Evolutionary conservation across 345 rosid species (phyloP), one percentile per base, ranked within the genome.

Genomic region (Eucalyptus pumila): DNA sequence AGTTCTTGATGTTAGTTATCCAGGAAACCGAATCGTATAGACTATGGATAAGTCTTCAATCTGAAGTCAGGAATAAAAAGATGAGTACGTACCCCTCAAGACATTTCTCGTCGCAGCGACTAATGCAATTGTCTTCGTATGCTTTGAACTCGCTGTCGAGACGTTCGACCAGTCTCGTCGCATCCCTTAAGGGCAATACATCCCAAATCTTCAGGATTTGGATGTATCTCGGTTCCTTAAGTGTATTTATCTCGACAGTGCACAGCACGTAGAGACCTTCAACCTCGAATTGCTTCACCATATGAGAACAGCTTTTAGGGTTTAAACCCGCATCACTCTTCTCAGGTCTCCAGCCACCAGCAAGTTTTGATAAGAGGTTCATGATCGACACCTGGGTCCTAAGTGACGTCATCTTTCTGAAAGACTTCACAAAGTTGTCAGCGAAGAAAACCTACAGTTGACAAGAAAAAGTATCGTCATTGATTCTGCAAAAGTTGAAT

Each of bases 271-370:
- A 91, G 8, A 89, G 87, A 83, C 87, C 83, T 86, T 91, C 95
- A 40, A 88, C 92, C 93, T 93, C 93, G 13, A 89, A 93, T 58
- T 93, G 90, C 89, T 94, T 95, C 88, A 94, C 88, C 87, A 92
- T 87, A 80, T 87, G 92, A 42, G 69, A 88, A 72, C 90, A 93
- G 51, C 80, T 90, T 49, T 50, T 89, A 89, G 90, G 93, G 60
- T 76, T 8, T 17, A 67, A 14, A 56, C 92, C 94, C 44, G 87
- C 90, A 8, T 90, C 89, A 16, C 87, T 89, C 56, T 49, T 91
- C 91, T 90, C 90, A 6, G 95, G 95, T 50, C 94, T 92, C 94
- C 95, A 93, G 51, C 96, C 96, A 27, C 88, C 58, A 2, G 96
- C 89, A 88, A 95, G 93, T 89, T 89, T 92, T 52, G 89, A 80